Evolutionary conservation across 2,329 filamentous ascomycete species (phyloP).

Genomic region (Epichloe brachyelytri): DNA sequence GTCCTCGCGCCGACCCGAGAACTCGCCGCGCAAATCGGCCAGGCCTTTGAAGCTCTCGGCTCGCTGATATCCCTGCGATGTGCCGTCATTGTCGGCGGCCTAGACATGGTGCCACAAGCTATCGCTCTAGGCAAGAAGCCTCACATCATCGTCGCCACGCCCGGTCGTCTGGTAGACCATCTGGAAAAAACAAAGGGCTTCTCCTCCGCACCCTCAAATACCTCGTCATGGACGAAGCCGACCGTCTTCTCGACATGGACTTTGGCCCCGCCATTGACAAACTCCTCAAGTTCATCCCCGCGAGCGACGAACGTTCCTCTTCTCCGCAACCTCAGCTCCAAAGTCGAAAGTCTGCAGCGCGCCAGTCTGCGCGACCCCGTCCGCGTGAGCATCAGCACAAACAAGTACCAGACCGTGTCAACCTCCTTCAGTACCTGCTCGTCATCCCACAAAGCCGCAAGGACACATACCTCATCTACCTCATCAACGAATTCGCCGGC

Average conservation of each 20-base stretch:
- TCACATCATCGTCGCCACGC: constrained; percentile 86
- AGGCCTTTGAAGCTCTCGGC: constrained; percentile 78
- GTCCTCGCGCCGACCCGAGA: constrained; percentile 89
- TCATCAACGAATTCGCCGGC: constrained; percentile 79
- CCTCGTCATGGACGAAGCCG: constrained; percentile 90
- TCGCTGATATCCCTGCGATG: constrained; percentile 78
- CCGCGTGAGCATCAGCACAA: constrained; percentile 66
- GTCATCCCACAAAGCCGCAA: constrained; percentile 82
- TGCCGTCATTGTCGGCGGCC: constrained; percentile 77
- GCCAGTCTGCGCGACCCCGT: constrained; percentile 78
- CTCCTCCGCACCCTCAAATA: constrained; percentile 72
- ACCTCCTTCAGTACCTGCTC: constrained; percentile 78
- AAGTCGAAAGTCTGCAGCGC: constrained; percentile 84
- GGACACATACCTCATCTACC: constrained; percentile 76
- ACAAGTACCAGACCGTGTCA: constrained; percentile 82
- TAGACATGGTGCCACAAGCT: constrained; percentile 88
- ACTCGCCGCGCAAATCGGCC: constrained; percentile 79
- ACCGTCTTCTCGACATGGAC: constrained; percentile 82
- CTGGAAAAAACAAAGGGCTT: constrained; percentile 96
- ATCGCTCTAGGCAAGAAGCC: constrained; percentile 94
- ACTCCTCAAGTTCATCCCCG: constrained; percentile 79
- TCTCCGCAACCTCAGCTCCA: constrained; percentile 91
- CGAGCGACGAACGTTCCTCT: constrained; percentile 72
- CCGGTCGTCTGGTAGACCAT: constrained; percentile 79
- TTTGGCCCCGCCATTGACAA: constrained; percentile 90